These are phyloP conservation scores for Angomonas deanei DNA, from an alignment of 208 protist species.

Conservation along the genomic window DNA sequence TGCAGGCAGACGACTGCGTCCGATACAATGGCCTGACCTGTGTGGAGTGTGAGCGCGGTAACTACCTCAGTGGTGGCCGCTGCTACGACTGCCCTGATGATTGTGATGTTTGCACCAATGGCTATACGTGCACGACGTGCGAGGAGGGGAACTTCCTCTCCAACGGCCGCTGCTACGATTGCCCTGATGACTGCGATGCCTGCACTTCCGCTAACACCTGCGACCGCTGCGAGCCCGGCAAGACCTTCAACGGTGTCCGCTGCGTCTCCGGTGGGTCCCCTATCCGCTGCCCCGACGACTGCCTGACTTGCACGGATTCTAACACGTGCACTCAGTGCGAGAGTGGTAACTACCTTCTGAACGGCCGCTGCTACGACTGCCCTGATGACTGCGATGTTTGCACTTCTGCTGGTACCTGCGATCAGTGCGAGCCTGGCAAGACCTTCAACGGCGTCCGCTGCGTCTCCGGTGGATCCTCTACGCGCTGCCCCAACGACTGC, in stretches of 20 bases:
- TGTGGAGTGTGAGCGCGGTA: not conserved
- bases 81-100: not conserved
- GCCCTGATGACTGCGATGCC: not conserved
- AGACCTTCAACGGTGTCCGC: not conserved
- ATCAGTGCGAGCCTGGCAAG: not conserved
- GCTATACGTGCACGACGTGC: not conserved
- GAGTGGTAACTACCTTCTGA: not conserved
- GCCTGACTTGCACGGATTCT: not conserved
- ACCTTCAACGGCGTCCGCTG: not conserved
- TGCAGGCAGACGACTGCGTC: not conserved
- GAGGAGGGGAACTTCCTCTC: not conserved
- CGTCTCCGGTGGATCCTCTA: no score
- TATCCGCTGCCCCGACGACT: not conserved
- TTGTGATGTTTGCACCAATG: not conserved
- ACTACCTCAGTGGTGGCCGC: not conserved
- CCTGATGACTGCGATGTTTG: not conserved
- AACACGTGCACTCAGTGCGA: not conserved
- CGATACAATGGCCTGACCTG: not conserved
- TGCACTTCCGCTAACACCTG: not conserved
- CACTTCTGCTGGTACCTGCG: not conserved
- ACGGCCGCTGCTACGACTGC: conserved; percentile 7
- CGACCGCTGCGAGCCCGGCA: not conserved
- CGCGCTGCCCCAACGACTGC: not conserved
- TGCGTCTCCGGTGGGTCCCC: not conserved
- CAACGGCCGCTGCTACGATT: not conserved